Conservation (phyloP, 192 early-diverging fungal species). For the Obelidium mucronatum region DNA sequence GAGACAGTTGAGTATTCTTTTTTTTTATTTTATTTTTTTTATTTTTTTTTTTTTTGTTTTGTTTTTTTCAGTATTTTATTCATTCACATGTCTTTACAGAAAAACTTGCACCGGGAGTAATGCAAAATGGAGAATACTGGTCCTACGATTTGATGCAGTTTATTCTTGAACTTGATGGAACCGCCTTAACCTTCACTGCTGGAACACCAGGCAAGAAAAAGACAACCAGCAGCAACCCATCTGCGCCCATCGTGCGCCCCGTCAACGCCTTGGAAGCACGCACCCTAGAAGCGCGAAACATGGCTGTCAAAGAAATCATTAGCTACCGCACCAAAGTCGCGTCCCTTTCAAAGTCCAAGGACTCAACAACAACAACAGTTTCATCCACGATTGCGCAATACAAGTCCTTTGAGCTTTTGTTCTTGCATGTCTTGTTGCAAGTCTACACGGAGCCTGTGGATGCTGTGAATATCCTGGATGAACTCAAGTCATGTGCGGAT, state of each 20-base stretch:
- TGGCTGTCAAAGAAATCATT: conserved; percentile 32
- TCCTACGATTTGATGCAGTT: conserved; percentile 59
- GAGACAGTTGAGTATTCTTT: conserved; percentile 39
- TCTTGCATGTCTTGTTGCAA: conserved; percentile 70
- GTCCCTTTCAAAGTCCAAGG: background rate
- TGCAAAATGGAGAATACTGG: conserved; percentile 69
- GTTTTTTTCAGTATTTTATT: background rate
- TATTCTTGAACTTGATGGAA: conserved; percentile 50
- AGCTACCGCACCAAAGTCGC: conserved; percentile 23
- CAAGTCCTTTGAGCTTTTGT: conserved; percentile 76
- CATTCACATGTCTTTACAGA: background rate
- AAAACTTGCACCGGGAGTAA: conserved; percentile 52
- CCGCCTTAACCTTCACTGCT: background rate
- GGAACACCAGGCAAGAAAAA: background rate
- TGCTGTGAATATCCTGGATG: conserved; percentile 67
- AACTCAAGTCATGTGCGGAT: conserved; percentile 78
- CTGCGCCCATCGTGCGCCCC: background rate
- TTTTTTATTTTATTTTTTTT: too few relatives aligned
- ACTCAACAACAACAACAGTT: conserved; percentile 9
- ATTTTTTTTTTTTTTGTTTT: background rate
- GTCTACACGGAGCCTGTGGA: conserved; percentile 71
- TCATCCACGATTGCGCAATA: conserved; percentile 59
- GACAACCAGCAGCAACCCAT: background rate
- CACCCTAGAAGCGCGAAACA: conserved; percentile 27
- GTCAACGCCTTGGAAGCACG: conserved; percentile 25